Evolutionary conservation across 1,139 yeast species (phyloP).

Genomic region (Yamadazyma dushanensis): DNA sequence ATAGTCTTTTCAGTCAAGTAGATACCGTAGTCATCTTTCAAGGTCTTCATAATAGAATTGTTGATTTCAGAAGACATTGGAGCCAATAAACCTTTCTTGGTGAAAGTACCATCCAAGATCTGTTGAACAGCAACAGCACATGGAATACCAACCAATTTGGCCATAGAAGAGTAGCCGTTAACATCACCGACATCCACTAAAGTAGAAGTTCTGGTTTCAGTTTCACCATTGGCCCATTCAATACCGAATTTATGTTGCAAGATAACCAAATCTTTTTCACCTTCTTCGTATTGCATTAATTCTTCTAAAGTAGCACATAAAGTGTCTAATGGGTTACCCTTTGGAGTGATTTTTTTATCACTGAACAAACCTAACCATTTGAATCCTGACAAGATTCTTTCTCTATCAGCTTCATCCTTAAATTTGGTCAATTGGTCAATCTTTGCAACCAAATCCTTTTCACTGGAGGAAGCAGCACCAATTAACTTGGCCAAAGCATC

Average conservation of each 20-base stretch:
- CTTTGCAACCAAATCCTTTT: conserved; percentile 71
- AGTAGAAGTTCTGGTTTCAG: conserved; percentile 92
- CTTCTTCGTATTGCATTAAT: conserved; percentile 93
- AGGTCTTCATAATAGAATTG: conserved; percentile 84
- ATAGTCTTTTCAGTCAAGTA: conserved; percentile 85
- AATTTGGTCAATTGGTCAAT: conserved; percentile 78
- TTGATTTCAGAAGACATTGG: conserved; percentile 91
- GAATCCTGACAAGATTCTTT: conserved; percentile 83
- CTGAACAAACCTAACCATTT: conserved; percentile 94
- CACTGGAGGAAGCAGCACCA: conserved; percentile 69
- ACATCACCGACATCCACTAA: conserved; percentile 92
- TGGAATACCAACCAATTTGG: conserved; percentile 96
- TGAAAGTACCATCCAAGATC: conserved; percentile 79
- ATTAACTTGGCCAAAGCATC: conserved; percentile 77
- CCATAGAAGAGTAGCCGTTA: conserved; percentile 90
- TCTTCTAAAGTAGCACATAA: conserved; percentile 94
- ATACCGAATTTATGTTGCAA: conserved; percentile 98
- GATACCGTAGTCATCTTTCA: conserved; percentile 87
- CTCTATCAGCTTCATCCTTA: conserved; percentile 79
- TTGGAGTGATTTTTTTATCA: conserved; percentile 71
- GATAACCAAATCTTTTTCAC: conserved; percentile 92
- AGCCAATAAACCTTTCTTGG: conserved; percentile 77
- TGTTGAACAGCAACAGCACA: conserved; percentile 94
- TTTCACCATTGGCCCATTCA: conserved; percentile 91
- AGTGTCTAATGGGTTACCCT: conserved; percentile 94